Evolutionary conservation across 2,329 filamentous ascomycete genomes (phyloP), one percentile per base, ranked within the genome.

Genomic region (Exophiala xenobiotica): DNA sequence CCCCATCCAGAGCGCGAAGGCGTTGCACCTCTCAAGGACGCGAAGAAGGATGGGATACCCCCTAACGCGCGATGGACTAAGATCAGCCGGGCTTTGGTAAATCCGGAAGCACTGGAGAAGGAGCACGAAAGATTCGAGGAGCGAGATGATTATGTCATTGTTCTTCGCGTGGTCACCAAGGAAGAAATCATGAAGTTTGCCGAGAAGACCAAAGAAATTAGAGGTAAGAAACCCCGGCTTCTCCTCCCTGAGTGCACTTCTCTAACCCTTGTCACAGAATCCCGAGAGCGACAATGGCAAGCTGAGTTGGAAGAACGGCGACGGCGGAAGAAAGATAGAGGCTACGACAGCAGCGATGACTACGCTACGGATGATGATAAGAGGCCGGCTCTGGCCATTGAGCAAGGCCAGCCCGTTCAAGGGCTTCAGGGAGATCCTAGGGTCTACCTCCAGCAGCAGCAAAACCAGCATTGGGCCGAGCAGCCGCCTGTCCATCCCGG

Each of bases 81-180:
- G 73, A 91, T 97, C 65, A 88, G 87, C 66, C 83, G 91, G 50
- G 84, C 86, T 60, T 79, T 95, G 49, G 91, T 97, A 63, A 96
- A 95, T 61, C 90, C 91, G 0, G 87, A 92, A 61, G 90, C 91
- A 0, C 73, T 97, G 40, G 87, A 88, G 51, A 80, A 88, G 55
- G 87, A 88, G n/a, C 88, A 93, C 63, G 91, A 96, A 72, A 80
- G 92, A 23, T 97, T 87, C 61, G 92, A 97, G 70, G 88, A 95
- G 62, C 82, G 90, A n/a, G 82, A 90, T 53, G 90, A 96, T 64
- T 95, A 90, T 68, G 90, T 97, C 53, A 96, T 96, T 67, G 90
- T 96, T 2, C 76, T 97, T 49, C 79, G 91, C 49, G 92, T 96
- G 6, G 69, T 97, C 66, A 88, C 83, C 41, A 88, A 87, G 69